Evolutionary conservation across 176 grass and related monocot genomes (phyloP).

Genomic region (Avena eriantha): DNA sequence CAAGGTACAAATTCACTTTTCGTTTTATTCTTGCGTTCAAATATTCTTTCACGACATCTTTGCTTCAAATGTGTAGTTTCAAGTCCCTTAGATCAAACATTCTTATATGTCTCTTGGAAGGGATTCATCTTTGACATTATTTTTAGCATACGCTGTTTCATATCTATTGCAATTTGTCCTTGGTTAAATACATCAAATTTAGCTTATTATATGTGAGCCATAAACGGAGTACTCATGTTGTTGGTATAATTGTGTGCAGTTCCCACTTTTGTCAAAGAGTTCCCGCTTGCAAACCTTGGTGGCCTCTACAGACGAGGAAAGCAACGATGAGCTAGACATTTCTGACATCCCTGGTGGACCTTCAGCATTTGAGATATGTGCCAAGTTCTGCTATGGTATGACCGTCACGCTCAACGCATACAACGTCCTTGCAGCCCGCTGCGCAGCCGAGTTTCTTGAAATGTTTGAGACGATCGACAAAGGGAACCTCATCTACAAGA

Average conservation of each 20-base stretch:
- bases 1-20: conserved; percentile 57
- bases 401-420: conserved; percentile 94
- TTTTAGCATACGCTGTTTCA: neutral
- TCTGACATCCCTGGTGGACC: conserved; percentile 85
- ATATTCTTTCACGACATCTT: neutral
- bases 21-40: neutral
- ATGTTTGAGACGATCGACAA: conserved; percentile 88
- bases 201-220: neutral
- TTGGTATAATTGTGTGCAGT: conserved; percentile 57
- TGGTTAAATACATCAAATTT: neutral
- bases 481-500: conserved; percentile 97
- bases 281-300: conserved; percentile 76
- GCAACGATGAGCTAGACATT: conserved; percentile 75
- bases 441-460: conserved; percentile 90
- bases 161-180: neutral
- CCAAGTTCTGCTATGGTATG: conserved; percentile 97
- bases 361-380: conserved; percentile 89
- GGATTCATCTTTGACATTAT: neutral
- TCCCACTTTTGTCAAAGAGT: conserved; percentile 95
- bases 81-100: neutral
- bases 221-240: neutral
- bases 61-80: neutral
- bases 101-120: conserved; percentile 2
- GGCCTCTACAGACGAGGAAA: conserved; percentile 66
- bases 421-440: conserved; percentile 84